Evolutionary conservation across 2,329 filamentous ascomycete species (phyloP).

Genomic region (Verticillium nonalfalfae): DNA sequence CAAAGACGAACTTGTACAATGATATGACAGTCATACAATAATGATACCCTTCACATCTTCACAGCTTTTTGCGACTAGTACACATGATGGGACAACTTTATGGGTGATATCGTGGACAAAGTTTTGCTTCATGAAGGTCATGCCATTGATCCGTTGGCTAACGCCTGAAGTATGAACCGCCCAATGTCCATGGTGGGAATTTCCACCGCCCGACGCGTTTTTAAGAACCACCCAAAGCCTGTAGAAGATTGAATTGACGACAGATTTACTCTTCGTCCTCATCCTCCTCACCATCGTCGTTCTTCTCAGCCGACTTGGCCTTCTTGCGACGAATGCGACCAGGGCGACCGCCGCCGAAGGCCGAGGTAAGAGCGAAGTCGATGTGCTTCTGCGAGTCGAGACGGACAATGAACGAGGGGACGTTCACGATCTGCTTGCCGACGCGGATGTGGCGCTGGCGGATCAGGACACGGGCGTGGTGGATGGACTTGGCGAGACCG

Average conservation of each 20-base stretch:
- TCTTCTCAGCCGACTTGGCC: constrained; percentile 90
- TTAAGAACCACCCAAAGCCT: constrained; percentile 11
- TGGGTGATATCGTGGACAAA: not conserved
- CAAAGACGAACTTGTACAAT: constrained; percentile 58
- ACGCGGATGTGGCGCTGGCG: constrained; percentile 99
- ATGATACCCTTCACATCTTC: constrained; percentile 11
- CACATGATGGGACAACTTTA: not conserved
- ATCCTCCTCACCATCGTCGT: constrained; percentile 72
- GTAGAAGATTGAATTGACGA: constrained; percentile 9
- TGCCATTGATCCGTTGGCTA: constrained; percentile 41
- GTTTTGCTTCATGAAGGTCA: constrained; percentile 21
- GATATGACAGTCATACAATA: constrained; percentile 6
- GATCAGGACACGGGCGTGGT: constrained; percentile 99
- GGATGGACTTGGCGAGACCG: constrained; percentile 98
- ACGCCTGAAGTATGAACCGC: constrained; percentile 46
- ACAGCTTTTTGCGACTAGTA: not conserved
- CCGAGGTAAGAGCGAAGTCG: constrained; percentile 95
- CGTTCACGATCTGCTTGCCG: constrained; percentile 99
- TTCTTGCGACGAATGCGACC: constrained; percentile 99
- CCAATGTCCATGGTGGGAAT: constrained; percentile 30
- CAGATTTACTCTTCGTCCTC: constrained; percentile 71
- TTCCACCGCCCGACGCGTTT: constrained; percentile 18
- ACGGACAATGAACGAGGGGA: constrained; percentile 98
- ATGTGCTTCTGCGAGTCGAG: constrained; percentile 99
- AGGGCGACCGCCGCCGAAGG: constrained; percentile 93